Conservation (phyloP, 345 rosid genomes). For the Populus ilicifolia region DNA sequence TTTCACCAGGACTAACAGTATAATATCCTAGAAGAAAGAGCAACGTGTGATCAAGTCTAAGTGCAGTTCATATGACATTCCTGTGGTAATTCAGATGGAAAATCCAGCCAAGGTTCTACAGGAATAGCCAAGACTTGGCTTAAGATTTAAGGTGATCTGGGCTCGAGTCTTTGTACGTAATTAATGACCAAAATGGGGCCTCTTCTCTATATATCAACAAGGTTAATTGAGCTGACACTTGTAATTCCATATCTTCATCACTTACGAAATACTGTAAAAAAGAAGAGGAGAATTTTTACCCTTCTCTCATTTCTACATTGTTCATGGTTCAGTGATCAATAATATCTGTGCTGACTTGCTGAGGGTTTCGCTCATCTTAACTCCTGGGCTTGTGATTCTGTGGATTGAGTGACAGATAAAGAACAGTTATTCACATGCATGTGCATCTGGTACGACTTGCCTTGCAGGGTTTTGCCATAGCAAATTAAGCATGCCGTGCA, state of each 20-base stretch:
- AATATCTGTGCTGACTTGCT: not conserved
- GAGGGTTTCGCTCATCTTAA: conserved; percentile 12
- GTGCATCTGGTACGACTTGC: not conserved
- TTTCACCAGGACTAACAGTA: not conserved
- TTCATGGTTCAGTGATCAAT: not conserved
- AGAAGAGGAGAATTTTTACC: too few relatives aligned
- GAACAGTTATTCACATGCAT: conserved; percentile 2
- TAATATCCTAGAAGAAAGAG: too few relatives aligned
- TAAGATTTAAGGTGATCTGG: too few relatives aligned
- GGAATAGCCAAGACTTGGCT: too few relatives aligned
- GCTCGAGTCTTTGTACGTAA: too few relatives aligned
- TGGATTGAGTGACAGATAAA: not conserved
- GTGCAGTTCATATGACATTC: not conserved
- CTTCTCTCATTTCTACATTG: not conserved
- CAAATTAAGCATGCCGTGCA: not conserved
- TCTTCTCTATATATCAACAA: too few relatives aligned
- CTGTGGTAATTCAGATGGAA: too few relatives aligned
- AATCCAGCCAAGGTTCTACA: too few relatives aligned
- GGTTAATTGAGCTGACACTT: too few relatives aligned
- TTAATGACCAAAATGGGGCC: too few relatives aligned
- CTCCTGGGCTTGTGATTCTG: not conserved
- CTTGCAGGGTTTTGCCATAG: not conserved
- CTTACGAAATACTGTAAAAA: too few relatives aligned
- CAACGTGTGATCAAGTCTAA: not conserved
- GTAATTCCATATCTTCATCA: too few relatives aligned